Base-by-base conservation (phyloP, 352 stramenopile species). In the Pythium aphanidermatum region DNA sequence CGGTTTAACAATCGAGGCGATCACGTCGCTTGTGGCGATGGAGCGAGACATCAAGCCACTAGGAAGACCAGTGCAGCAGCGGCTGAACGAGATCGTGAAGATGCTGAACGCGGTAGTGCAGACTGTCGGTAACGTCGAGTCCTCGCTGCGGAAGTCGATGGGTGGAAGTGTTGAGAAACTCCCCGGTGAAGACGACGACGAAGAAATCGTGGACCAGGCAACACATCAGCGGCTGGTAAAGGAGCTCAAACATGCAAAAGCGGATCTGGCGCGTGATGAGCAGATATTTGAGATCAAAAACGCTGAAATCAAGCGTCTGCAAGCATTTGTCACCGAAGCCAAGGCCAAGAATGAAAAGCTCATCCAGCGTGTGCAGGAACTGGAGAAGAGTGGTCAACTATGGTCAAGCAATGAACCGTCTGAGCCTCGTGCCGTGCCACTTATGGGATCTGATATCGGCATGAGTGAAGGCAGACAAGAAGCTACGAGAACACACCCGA, bases 261-360 rank as follows among this genome's bases (percentile, higher is more conserved):
- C 61, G 7, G 77, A 92, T 35, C 55, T 92, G 33, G 61, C 63
- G 1, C 71, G 75, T 36, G 77, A 92, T 35, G 77, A 89, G 23
- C 70, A 92, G 51, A 90, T 92, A 42, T 92, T 92, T 41, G 75
- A 89, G 44, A 83, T 87, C 68, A 91, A 92, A 30, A 89, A 86
- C 39, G 30, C 54, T 2, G 78, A 92, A 28, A 83, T 92, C 25
- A 63, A 89, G 28, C 55, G 60, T 20, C 38, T 89, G 2, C 81
- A 93, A 32, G 51, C 51, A 0, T 61, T 82, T 11, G 35, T 90
- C 8, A 46, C 64, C 2, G 66, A 86, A 24, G 75, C 77, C 19
- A 88, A 92, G 25, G 48, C 55, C 4, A 85, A 86, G 47, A 83
- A 90, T n/a, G 73, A 88, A 4, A 81, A 79, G 13, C 62, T 90